phyloP scores from a whole-genome alignment of 257 asterid species.

The Fraxinus anomala region DNA sequence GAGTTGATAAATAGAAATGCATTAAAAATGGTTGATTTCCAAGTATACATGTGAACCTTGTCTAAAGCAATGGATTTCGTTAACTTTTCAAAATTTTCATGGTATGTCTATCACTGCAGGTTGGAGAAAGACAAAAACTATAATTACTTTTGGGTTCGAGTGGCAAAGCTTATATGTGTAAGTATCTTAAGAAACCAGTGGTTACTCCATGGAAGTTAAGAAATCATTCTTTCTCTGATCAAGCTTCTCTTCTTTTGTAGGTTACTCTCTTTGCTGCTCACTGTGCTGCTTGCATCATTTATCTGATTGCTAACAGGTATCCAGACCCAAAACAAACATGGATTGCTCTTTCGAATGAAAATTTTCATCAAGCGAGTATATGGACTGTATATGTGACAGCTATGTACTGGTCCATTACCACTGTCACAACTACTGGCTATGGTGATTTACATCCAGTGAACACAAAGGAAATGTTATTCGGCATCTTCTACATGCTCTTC shows the following conservation, averaged over 20 bases:
- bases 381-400: slow-evolving; percentile 50
- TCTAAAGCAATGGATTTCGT: background rate
- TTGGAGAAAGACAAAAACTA: slow-evolving; percentile 72
- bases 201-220: background rate
- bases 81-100: too few relatives aligned
- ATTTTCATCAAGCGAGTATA: slow-evolving; percentile 35
- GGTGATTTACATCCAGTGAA: slow-evolving; percentile 77
- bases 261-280: slow-evolving; percentile 74
- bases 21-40: background rate
- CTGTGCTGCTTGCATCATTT: slow-evolving; percentile 60
- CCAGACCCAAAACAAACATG: slow-evolving; percentile 54
- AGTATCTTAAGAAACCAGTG: slow-evolving; percentile 33
- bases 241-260: slow-evolving; percentile 38
- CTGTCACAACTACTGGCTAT: slow-evolving; percentile 67
- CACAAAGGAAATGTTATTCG: slow-evolving; percentile 57
- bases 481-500: slow-evolving; percentile 58
- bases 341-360: slow-evolving; percentile 39
- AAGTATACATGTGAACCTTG: background rate
- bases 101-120: slow-evolving; percentile 37
- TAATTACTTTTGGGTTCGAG: slow-evolving; percentile 61
- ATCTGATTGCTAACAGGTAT: slow-evolving; percentile 53
- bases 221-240: background rate
- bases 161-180: slow-evolving; percentile 64
- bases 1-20: background rate
- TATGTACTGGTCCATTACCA: slow-evolving; percentile 70